Base-by-base conservation (phyloP, 352 stramenopile species). In the Globisporangium carolinianum region DNA sequence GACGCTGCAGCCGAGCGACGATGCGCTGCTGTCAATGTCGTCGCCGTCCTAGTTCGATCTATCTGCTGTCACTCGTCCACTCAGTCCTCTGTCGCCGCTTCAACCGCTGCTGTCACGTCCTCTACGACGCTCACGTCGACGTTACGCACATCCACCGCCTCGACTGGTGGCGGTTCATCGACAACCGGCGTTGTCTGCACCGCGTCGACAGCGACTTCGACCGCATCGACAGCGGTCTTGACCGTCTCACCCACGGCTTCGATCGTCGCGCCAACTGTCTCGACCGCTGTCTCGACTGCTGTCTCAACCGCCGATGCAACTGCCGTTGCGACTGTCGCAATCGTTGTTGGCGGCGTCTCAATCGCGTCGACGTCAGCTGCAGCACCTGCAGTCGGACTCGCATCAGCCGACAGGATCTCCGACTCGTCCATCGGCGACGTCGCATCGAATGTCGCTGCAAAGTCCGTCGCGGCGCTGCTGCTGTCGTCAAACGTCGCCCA, bases 401-500 rank as follows among this genome's bases (percentile, higher is more conserved):
- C 24, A 32, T 32, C 24, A 32, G 24, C 51, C 12, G 39, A 12
- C 66, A 70, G 74, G 73, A 61, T 78, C 66, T 49, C 61, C 8
- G 74, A 64, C 47, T 73, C 71, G 47, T 86, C 73, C 67, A 81
- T 82, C 14, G 74, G 68, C 57, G 71, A 73, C 53, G 63, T 65
- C 39, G 39, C 39, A 41, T 89, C 76, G 50, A 89, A 89, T 24
- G 76, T 76, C 5, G 79, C 62, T 41, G 82, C 72, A 43, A 88
- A 88, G 24, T 41, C 51, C 6, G 71, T 70, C 43, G 63, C 17
- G 61, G 60, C 0, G 53, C 39, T 17, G 58, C 39, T 11, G 70
- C 53, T 43, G 18, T 82, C 65, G 48, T 91, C 81, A 58, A 91
- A 91, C 53, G 81, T 76, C 8, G 81, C 73, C 81, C 81, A 91